Evolutionary conservation across 2,329 filamentous ascomycete species (phyloP).

Genomic region (Chaetomium sp.): DNA sequence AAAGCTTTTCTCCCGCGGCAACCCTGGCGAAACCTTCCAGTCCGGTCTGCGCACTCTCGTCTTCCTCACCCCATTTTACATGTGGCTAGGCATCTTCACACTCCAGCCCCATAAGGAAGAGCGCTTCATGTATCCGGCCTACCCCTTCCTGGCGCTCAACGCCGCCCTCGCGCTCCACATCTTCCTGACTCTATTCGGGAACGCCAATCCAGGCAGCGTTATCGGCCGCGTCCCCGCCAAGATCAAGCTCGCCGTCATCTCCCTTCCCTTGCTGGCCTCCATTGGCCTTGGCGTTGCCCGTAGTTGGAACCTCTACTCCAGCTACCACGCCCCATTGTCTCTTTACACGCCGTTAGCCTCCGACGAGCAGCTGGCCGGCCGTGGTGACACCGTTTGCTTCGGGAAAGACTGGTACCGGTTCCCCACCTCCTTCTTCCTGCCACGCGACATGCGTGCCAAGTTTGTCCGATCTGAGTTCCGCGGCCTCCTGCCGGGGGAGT

Average conservation of each 20-base stretch:
- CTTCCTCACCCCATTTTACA: slow-evolving; percentile 80
- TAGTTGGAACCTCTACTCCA: slow-evolving; percentile 68
- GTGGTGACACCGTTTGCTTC: slow-evolving; percentile 68
- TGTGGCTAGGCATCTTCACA: slow-evolving; percentile 90
- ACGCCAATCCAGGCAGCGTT: slow-evolving; percentile 58
- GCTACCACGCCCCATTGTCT: slow-evolving; percentile 72
- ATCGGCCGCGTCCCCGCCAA: slow-evolving; percentile 66
- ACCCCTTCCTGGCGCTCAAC: slow-evolving; percentile 84
- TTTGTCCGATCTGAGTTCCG: slow-evolving; percentile 88
- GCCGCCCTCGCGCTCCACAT: slow-evolving; percentile 81
- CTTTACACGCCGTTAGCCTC: slow-evolving; percentile 60
- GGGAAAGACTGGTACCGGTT: slow-evolving; percentile 99
- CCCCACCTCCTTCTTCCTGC: slow-evolving; percentile 86
- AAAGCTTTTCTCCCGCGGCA: slow-evolving; percentile 55
- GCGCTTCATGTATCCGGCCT: slow-evolving; percentile 95
- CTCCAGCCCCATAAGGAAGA: slow-evolving; percentile 95
- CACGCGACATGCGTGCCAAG: slow-evolving; percentile 74
- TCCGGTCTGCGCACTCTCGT: slow-evolving; percentile 69
- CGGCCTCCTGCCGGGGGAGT: slow-evolving; percentile 85
- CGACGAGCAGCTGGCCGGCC: slow-evolving; percentile 42
- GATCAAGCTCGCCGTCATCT: slow-evolving; percentile 63
- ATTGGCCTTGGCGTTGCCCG: slow-evolving; percentile 63
- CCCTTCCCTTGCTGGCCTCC: slow-evolving; percentile 55
- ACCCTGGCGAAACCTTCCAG: slow-evolving; percentile 50
- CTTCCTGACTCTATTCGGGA: slow-evolving; percentile 67